Percentiles rank a stretch among this genome's conserved stretches.
Evolutionary conservation across 495 filamentous ascomycete species (phyloP).

Genomic region (Podospora australis): DNA sequence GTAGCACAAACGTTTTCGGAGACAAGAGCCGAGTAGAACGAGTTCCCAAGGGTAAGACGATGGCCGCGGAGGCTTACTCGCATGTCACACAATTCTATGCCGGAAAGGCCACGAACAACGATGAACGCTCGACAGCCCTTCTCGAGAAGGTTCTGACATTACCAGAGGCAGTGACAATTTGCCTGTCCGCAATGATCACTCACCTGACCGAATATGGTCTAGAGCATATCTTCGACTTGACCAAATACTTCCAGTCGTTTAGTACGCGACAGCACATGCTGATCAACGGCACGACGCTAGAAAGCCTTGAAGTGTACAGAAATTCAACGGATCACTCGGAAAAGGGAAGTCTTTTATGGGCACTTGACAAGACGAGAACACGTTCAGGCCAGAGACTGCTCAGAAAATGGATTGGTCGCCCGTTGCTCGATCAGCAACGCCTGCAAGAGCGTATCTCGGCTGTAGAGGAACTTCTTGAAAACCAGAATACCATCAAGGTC

Average conservation of each 20-base stretch:
- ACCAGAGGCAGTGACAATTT: constrained; percentile 80
- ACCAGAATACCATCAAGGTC: constrained; percentile 54
- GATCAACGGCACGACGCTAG: constrained; percentile 89
- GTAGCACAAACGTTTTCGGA: constrained; percentile 83
- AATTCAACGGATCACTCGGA: constrained; percentile 84
- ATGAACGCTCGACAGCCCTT: constrained; percentile 48
- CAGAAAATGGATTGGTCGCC: constrained; percentile 91
- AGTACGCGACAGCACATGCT: constrained; percentile 93
- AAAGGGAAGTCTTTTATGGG: constrained; percentile 93
- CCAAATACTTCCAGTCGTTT: constrained; percentile 97
- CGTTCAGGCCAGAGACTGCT: constrained; percentile 83
- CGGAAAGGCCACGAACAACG: constrained; percentile 62
- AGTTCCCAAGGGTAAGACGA: constrained; percentile 69
- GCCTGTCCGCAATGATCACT: constrained; percentile 93
- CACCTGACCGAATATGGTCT: constrained; percentile 91
- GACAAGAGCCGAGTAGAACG: constrained; percentile 82
- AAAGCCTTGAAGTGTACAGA: constrained; percentile 90
- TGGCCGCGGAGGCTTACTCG: constrained; percentile 75
- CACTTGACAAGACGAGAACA: constrained; percentile 85
- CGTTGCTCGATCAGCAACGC: constrained; percentile 68
- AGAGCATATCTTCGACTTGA: constrained; percentile 93
- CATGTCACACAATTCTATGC: constrained; percentile 95
- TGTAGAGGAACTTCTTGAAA: constrained; percentile 79
- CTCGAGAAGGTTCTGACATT: constrained; percentile 83
- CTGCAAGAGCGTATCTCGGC: constrained; percentile 82